A percentile compares a stretch with the other conserved stretches of the same genome.
Conservation (phyloP, 139 green algal genomes). For the Ettlia oleoabundans region DNA sequence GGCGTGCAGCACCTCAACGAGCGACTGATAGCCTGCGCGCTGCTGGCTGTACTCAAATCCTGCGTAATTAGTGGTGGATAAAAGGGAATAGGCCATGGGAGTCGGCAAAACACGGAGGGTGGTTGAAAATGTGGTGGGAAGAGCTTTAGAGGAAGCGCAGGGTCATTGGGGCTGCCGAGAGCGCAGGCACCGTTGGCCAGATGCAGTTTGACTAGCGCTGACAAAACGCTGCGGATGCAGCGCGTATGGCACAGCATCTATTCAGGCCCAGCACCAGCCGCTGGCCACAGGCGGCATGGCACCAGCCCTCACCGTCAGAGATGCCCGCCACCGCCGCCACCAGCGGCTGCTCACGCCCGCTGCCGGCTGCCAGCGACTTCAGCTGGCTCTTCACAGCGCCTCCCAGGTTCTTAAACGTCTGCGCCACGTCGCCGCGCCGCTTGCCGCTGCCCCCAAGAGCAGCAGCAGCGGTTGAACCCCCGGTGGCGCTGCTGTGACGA, state of each 20-base stretch:
- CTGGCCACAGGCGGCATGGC: neutral
- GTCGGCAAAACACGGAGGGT: neutral
- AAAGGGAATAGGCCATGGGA: neutral
- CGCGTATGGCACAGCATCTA: too few relatives aligned
- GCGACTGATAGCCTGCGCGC: neutral
- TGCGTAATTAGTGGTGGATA: neutral
- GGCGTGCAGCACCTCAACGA: constrained; percentile 47
- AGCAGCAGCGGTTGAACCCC: neutral
- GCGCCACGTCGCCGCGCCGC: neutral
- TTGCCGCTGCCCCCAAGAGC: neutral
- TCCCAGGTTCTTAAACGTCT: constrained; percentile 30
- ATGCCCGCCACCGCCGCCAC: constrained; percentile 19
- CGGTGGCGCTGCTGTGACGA: neutral
- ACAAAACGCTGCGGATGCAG: too few relatives aligned
- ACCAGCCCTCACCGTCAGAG: neutral
- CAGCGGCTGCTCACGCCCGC: constrained; percentile 26
- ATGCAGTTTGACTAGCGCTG: too few relatives aligned
- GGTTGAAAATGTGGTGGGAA: neutral
- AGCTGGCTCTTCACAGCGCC: constrained; percentile 42
- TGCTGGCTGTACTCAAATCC: constrained; percentile 15
- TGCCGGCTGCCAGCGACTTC: neutral
- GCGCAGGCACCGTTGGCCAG: too few relatives aligned
- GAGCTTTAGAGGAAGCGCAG: too few relatives aligned
- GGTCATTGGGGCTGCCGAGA: too few relatives aligned
- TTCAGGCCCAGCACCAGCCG: neutral